phyloP scores from a whole-genome alignment of 2,329 filamentous ascomycete genomes.

The Scedosporium aurantiacum region DNA sequence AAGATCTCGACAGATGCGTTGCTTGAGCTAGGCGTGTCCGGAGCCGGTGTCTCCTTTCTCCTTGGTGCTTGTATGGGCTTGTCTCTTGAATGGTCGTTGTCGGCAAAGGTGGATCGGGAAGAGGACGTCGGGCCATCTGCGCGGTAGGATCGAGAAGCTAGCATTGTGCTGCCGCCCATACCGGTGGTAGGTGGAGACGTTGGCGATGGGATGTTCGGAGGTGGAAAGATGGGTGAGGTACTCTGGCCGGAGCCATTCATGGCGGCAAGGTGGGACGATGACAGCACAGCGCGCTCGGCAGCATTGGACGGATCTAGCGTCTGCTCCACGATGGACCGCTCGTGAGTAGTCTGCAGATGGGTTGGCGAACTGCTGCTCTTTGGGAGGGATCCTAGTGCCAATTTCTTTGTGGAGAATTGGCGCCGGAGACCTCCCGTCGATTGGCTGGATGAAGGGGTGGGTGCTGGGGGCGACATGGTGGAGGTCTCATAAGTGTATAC shows the following conservation, averaged over 20 bases:
- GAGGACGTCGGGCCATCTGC: slow-evolving; percentile 42
- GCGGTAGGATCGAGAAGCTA: slow-evolving; percentile 51
- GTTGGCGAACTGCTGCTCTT: slow-evolving; percentile 69
- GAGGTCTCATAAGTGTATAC: slow-evolving; percentile 38
- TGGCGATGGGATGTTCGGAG: slow-evolving; percentile 58
- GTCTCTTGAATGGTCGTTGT: slow-evolving; percentile 29
- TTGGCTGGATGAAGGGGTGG: slow-evolving; percentile 41
- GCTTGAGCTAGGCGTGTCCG: slow-evolving; percentile 45
- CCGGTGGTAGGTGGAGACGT: slow-evolving; percentile 51
- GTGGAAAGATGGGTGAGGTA: slow-evolving; percentile 45
- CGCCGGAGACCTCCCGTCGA: slow-evolving; percentile 50
- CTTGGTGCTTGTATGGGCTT: slow-evolving; percentile 34
- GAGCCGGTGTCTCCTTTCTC: slow-evolving; percentile 49
- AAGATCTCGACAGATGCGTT: slow-evolving; percentile 80
- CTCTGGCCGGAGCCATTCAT: slow-evolving; percentile 53
- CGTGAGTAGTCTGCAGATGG: slow-evolving; percentile 57
- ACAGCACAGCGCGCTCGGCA: slow-evolving; percentile 53
- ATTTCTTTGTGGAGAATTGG: slow-evolving; percentile 64
- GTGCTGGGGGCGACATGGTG: slow-evolving; percentile 41
- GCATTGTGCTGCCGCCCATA: slow-evolving; percentile 39
- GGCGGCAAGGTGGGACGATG: slow-evolving; percentile 58
- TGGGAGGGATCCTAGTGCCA: slow-evolving; percentile 50
- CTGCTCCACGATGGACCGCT: slow-evolving; percentile 51
- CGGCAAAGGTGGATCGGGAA: slow-evolving; percentile 43
- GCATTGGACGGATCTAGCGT: slow-evolving; percentile 59